Evolutionary conservation across 2,329 filamentous ascomycete genomes (phyloP).

Genomic region (Colletotrichum sublineola): DNA sequence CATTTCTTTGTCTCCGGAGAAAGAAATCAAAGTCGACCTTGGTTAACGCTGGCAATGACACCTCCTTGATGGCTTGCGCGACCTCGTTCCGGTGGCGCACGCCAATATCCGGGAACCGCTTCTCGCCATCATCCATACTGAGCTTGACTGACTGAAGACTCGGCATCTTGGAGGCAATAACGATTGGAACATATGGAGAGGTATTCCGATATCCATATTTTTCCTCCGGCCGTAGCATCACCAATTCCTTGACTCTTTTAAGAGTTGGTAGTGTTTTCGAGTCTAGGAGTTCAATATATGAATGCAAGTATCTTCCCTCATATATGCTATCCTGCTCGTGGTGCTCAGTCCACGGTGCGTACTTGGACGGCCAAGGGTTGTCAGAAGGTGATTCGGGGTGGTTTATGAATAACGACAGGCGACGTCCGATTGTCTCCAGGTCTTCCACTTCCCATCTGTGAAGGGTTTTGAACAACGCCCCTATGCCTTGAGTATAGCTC

Average conservation of each 20-base stretch:
- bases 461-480: background rate
- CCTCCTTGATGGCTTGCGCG: background rate
- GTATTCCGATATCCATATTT: conserved; percentile 12
- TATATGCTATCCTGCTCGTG: background rate
- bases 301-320: conserved; percentile 14
- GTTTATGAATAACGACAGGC: conserved; percentile 2
- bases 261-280: background rate
- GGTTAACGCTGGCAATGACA: background rate
- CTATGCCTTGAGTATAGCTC: background rate
- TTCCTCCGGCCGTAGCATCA: conserved; percentile 5
- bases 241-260: background rate
- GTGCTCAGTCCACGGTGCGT: conserved; percentile 1
- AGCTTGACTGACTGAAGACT: conserved; percentile 1
- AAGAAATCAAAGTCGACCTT: conserved; percentile 11
- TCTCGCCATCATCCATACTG: conserved; percentile 14
- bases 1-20: background rate
- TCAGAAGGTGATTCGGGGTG: conserved; percentile 14
- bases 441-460: conserved; percentile 1
- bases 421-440: background rate
- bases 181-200: background rate
- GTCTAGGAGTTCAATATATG: background rate
- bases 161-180: conserved; percentile 15
- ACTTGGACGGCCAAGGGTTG: conserved; percentile 2
- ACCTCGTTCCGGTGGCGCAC: background rate
- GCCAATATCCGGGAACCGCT: background rate